Percentiles rank a stretch among this genome's conserved stretches.
Evolutionary conservation across 106 monocot genomes (phyloP).

Genomic region (Posidonia australis): DNA sequence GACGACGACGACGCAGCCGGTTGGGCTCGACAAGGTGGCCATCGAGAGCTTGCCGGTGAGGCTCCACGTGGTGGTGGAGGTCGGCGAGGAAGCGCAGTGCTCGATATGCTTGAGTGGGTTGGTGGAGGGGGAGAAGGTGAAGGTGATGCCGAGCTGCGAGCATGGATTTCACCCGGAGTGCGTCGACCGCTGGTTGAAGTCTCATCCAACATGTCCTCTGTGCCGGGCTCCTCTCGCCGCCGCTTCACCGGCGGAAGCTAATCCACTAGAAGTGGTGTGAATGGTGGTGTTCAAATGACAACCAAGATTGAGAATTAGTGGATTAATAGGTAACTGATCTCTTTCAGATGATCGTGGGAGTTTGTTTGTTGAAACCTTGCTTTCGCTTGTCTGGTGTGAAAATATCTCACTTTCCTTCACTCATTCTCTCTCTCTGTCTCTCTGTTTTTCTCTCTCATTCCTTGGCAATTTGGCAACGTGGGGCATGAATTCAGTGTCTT

Average conservation of each 20-base stretch:
- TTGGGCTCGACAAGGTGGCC: slow-evolving; percentile 8
- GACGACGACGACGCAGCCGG: background rate
- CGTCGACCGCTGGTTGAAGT: slow-evolving; percentile 43
- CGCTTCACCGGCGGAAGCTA: background rate
- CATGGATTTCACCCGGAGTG: slow-evolving; percentile 60
- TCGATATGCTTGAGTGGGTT: slow-evolving; percentile 45
- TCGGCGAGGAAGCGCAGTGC: slow-evolving; percentile 18
- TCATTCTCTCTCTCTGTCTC: too few relatives aligned
- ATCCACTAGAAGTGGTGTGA: too few relatives aligned
- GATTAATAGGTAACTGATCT: too few relatives aligned
- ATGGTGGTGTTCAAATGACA: too few relatives aligned
- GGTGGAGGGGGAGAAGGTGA: slow-evolving; percentile 43
- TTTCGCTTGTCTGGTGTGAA: too few relatives aligned
- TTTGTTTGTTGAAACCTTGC: too few relatives aligned
- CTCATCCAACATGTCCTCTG: slow-evolving; percentile 40
- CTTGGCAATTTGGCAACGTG: too few relatives aligned
- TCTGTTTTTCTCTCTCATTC: too few relatives aligned
- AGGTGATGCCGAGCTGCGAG: slow-evolving; percentile 35
- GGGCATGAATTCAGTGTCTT: too few relatives aligned
- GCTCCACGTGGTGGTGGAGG: background rate
- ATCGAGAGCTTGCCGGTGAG: slow-evolving; percentile 11
- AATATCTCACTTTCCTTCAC: too few relatives aligned
- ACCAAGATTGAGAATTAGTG: too few relatives aligned
- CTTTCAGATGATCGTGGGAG: too few relatives aligned
- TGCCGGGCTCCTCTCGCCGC: slow-evolving; percentile 30